Evolutionary conservation across 495 filamentous ascomycete genomes (phyloP), one percentile per base, ranked within the genome.

Genomic region (Trichoderma orchidacearum): DNA sequence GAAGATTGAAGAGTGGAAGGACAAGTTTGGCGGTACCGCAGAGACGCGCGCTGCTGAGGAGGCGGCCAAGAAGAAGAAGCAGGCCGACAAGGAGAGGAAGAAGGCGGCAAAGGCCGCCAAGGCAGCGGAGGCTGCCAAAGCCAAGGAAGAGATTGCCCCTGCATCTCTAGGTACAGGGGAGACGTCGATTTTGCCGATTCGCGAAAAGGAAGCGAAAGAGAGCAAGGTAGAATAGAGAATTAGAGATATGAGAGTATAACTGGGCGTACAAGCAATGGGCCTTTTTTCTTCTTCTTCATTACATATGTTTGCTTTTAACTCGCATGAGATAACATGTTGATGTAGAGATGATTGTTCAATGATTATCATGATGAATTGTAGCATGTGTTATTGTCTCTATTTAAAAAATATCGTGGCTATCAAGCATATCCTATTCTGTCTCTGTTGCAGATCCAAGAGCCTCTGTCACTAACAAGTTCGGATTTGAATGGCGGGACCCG

Each of bases 1-100:
- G 72, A 92, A 89, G 72, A 85, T 84, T 18, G 76, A 84, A 23
- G 83, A 89, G 65, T 97, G 92, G 92, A 81, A 83, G 54, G 80
- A 83, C 34, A 72, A 74, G 62, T 97, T 86, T 65, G 91, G 92
- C 31, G 89, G 89, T 30, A 84, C 79, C 1, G 80, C 87, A 63
- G 84, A 80, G 2, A 61, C 61, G 3, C 63, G 68, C 31, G 61
- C 65, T 12, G 75, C 68, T 12, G 78, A 87, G 66, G 86, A 85
- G 55, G 78, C 78, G 21, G 80, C 79, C n/a, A 82, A 82, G 71
- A 85, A 85, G 66, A 71, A 72, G 53, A 77, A 74, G 65, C 68
- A 70, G 56, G 72, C 68, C 30, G 73, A 68, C 30, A 73, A 74
- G 62, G 68, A 73, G 55, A 71, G 68, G 41, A 74, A 75, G 68